These are phyloP conservation scores for Phalaenopsis equestris DNA, from an alignment of 106 monocot genomes.

Conservation along the genomic window DNA sequence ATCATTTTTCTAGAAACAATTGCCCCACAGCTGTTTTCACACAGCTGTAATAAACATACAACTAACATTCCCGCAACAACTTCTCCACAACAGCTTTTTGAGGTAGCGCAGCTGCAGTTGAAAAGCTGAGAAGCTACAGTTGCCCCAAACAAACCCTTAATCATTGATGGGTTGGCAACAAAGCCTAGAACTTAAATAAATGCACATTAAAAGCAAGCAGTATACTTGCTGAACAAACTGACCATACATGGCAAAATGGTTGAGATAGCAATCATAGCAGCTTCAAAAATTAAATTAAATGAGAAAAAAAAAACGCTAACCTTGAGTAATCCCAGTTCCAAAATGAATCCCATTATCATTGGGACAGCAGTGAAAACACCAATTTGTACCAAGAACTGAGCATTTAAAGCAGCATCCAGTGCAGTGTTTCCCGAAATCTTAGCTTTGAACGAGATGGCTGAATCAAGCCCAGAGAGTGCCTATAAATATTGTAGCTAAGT, in stretches of 20 bases:
- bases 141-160: too few relatives aligned
- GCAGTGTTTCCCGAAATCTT: conserved; percentile 62
- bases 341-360: conserved; percentile 94
- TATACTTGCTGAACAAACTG: background rate
- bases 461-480: conserved; percentile 92
- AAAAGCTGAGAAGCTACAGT: too few relatives aligned
- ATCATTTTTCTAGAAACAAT: too few relatives aligned
- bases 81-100: too few relatives aligned
- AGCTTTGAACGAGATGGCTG: conserved; percentile 46
- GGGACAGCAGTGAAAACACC: conserved; percentile 95
- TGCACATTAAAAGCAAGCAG: background rate
- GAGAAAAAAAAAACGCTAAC: conserved; percentile 17
- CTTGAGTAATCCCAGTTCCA: conserved; percentile 76
- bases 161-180: background rate
- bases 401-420: conserved; percentile 85
- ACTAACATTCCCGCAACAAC: too few relatives aligned
- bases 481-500: conserved; percentile 15
- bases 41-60: too few relatives aligned
- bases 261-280: background rate
- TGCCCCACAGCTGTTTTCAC: too few relatives aligned
- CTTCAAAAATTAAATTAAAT: background rate
- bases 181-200: background rate
- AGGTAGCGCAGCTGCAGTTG: too few relatives aligned
- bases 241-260: background rate
- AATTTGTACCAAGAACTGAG: conserved; percentile 96